Evolutionary conservation across 2,329 filamentous ascomycete species (phyloP), one percentile per base, ranked within the genome.

Genomic region (Aspergillus viridinutans): DNA sequence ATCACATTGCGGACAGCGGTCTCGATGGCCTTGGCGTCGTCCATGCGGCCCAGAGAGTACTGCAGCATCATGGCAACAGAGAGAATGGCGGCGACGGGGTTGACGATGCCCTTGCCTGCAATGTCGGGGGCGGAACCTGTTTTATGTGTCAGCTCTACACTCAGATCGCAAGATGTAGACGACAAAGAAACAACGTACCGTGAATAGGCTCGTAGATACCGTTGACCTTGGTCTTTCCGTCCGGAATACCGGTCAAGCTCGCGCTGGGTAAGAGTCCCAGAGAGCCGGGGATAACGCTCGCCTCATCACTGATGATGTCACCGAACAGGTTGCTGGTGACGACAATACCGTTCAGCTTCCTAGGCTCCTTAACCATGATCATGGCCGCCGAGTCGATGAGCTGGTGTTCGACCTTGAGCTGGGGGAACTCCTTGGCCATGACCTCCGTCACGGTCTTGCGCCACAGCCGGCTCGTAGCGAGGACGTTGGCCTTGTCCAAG

Each of bases 181-280:
- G 48, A 20, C 45, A 56, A 50, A 42, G 21, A 26, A 32, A 21
- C 10, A 2, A 66, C 79, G 69, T 80, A 91, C 90, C 92, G 75
- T 99, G 93, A 67, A 99, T 97, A 26, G 93, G 93, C 82, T 97
- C 93, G 74, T 96, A 99, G 69, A 97, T 96, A 67, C 92, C 93
- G 73, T 95, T 96, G 71, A 92, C 90, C 73, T 84, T 87, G 67
- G 81, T 84, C 81, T 91, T 90, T 55, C 90, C 90, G 73, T 95
- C 91, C 0, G 93, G 93, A 58, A 96, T 86, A 43, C 90, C 90
- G 63, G 87, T 89, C 72, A 97, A 79, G 75, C 89, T 94, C 12
- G 93, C 93, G 73, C 89, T 93, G 26, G 93, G 93, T 65, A 96
- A 79, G 63, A 97, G 80, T 29, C 94, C 93, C 66, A 97, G 85